Base-by-base conservation (phyloP, 352 stramenopile genomes). In the Phytophthora nicotianae region DNA sequence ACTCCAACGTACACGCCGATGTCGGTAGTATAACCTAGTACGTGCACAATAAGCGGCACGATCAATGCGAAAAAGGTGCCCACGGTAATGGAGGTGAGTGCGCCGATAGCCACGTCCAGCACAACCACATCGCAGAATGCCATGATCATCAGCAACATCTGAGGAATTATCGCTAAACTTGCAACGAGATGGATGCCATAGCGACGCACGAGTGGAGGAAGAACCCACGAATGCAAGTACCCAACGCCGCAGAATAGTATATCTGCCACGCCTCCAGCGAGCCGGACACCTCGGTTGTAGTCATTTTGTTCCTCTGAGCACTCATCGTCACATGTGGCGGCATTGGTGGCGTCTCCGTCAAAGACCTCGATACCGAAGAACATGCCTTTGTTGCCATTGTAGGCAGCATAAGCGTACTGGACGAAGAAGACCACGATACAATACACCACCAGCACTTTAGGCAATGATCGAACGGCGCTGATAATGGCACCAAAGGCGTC, bases 361-460 rank as follows among this genome's bases (percentile, higher is more conserved):
- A 62, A 83, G 14, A 88, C 74, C 49, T 83, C 69, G 32, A 85
- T 50, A 17, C 79, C 79, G 46, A 86, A 86, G 59, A 86, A 88
- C 68, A 85, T 79, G 0, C 79, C 74, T 59, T 88, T 88, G 58
- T 71, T 81, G 37, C 77, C 72, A 49, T 85, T 87, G 62, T 86
- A 89, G 1, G 77, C 58, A n/a, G 77, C 75, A 50, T 69, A 87
- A 2, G 74, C 79, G 47, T 86, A 87, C 43, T 80, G 68, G 17
- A 74, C 61, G 13, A 75, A 55, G 57, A 86, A 78, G 50, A 87
- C 67, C 32, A 87, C 65, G 9, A 53, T 27, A 50, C 35, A 62
- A 20, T 70, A 82, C 8, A 81, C 35, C 27, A 26, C 35, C 0
- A 85, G 50, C 17, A 55, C 45, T 11, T 7, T 7, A 23, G 72